Base-by-base conservation (phyloP, 345 rosid species). In the Eucalyptus regnans region DNA sequence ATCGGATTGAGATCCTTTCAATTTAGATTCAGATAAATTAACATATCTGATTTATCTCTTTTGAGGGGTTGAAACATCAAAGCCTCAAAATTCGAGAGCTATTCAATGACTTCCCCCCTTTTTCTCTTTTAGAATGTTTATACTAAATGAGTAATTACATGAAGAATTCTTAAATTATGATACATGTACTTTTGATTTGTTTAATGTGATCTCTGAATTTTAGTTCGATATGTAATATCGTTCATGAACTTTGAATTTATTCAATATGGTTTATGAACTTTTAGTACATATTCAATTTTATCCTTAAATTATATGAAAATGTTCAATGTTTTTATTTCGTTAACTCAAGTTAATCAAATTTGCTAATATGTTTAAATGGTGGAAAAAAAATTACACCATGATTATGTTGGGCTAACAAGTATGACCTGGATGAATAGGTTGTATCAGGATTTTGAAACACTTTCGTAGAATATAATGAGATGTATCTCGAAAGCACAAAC, bases 181-280 rank as follows among this genome's bases (percentile, higher is more conserved):
- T 27, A 1, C 0, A 29, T 60, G 2, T 12, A 27, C 2, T 60
- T 60, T 60, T 27, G 29, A 60, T 60, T 27, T 60, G 2, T 5
- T 60, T 1, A 60, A 11, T 12, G 1, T 27, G 16, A 25, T 27
- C 0, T 12, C 0, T 60, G 0, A 60, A 60, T 0, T 60, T 60
- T 60, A 62, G 8, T 13, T 60, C 0, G 2, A 12, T 62, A 27
- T 2, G 0, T 6, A 3, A 60, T 60, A 29, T 6, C 0, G 4
- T 62, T 27, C 0, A 0, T 62, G 2, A 62, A 62, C 1, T 62
- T 62, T 62, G 7, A 62, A 62, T 29, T 62, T 27, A 4, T 12
- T 62, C 0, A 62, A 27, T 62, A 29, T 62, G 8, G 2, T 62
- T 0, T 13, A 6, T 62, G 2, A 62, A 62, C 0, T 62, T 60